Evolutionary conservation across 129 eudicot species (phyloP), one percentile per base, ranked within the genome.

Genomic region (Heracleum sosnowskyi): DNA sequence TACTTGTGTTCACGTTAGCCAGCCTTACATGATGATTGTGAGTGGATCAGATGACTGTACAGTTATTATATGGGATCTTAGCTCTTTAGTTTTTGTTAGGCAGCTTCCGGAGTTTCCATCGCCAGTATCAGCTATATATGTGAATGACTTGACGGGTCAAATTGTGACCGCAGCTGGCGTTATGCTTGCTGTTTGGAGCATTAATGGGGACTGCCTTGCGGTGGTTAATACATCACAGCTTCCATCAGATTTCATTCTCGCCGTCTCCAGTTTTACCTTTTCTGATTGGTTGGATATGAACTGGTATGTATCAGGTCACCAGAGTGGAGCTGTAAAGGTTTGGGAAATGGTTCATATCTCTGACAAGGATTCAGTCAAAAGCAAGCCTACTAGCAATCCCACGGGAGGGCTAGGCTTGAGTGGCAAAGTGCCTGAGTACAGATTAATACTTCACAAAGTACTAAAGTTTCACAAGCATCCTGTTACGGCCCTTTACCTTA

Each of bases 41-140:
- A 96, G 96, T n/a, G 97, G 97, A 35, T 96, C 99, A 22, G 99
- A 96, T 63, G 97, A 92, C 80, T 90, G 96, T 82, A 87, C 93
- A 4, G 93, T 90, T 34, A 83, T 96, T 68, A 9, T 92, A 39
- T 92, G 97, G 99, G 97, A 96, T 82, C 90, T 96, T 31, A 86
- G 97, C 87, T 87, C 95, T 8, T 60, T 96, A 78, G 84, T 78
- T 62, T 96, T 90, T 41, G 84, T 96, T 20, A 84, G 93, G 82
- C 97, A 96, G 83, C 97, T 96, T 63, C 91, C 99, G 2, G 90
- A 87, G 84, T 92, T 95, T 84, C 96, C 97, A 10, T 86, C 92
- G 29, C 97, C 97, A 1, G 46, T 96, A 41, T 92, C 99, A 10
- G 97, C 97, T 36, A 53, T 96, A 17, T 85, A 86, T 18, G 87